A percentile compares a stretch with the other conserved stretches of the same genome.
These are phyloP conservation scores for Puccinia hordei DNA, from an alignment of 1,284 basidiomycete species.

Conservation along the genomic window DNA sequence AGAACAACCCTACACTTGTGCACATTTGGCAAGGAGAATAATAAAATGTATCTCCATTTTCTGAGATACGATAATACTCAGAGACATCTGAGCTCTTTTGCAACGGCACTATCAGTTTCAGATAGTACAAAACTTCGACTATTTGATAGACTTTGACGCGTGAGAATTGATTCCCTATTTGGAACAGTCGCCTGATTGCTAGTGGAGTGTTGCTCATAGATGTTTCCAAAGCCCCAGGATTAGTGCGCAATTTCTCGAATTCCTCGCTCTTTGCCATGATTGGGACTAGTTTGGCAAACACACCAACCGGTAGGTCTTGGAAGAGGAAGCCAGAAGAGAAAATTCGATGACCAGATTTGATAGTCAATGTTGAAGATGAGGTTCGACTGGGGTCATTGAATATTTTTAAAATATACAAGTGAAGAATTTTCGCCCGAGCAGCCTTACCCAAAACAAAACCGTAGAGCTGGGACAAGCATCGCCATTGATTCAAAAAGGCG, in stretches of 20 bases:
- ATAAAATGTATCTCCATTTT: conserved; percentile 40
- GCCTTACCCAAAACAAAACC: conserved; percentile 70
- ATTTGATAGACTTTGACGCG: conserved; percentile 67
- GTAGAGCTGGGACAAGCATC: conserved; percentile 69
- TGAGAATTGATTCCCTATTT: conserved; percentile 66
- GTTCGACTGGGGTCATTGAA: conserved; percentile 61
- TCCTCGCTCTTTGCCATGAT: conserved; percentile 65
- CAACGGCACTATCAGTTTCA: conserved; percentile 67
- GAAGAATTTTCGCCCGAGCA: conserved; percentile 67
- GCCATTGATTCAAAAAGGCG: conserved; percentile 61
- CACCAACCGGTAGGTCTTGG: conserved; percentile 66
- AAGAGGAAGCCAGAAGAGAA: conserved; percentile 66
- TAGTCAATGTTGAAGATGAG: conserved; percentile 65
- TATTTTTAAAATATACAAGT: conserved; percentile 65
- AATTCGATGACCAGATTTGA: conserved; percentile 63
- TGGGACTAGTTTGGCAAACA: conserved; percentile 69
- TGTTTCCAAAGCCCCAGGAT: conserved; percentile 63
- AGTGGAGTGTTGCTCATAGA: conserved; percentile 65
- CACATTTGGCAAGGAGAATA: conserved; percentile 40
- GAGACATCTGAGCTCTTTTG: conserved; percentile 50
- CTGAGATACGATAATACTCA: conserved; percentile 29
- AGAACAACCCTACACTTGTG: conserved; percentile 30
- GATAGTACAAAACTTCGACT: conserved; percentile 65
- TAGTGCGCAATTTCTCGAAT: conserved; percentile 63
- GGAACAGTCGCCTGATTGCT: conserved; percentile 64